A percentile compares a stretch with the other conserved stretches of the same genome.
Conservation (phyloP, 139 green algal species). For the Chlorella sp. region DNA sequence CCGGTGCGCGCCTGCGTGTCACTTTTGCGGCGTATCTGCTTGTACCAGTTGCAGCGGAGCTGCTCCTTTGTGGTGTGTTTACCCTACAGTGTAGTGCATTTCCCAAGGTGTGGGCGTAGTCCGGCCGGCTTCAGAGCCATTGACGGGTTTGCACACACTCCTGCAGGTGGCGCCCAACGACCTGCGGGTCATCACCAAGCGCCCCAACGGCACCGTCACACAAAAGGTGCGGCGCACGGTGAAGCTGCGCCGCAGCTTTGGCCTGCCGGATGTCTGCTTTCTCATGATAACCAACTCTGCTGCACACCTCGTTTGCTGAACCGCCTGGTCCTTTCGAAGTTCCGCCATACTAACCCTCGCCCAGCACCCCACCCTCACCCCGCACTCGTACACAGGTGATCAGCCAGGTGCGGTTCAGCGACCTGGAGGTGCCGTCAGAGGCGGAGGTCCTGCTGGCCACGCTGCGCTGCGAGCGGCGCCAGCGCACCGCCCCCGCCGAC, state of each 20-base stretch:
- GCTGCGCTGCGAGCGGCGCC: constrained; percentile 40
- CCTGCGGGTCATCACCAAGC: constrained; percentile 49
- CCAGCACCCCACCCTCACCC: not conserved
- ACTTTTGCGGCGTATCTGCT: no score
- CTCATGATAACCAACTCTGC: no score
- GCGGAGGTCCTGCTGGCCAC: constrained; percentile 57
- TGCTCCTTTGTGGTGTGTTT: no score
- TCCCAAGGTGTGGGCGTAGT: no score
- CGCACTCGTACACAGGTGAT: constrained; percentile 28
- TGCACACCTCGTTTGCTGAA: not conserved
- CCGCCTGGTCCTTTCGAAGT: no score
- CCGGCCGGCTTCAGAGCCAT: no score
- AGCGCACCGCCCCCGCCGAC: constrained; percentile 15
- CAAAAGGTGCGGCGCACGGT: constrained; percentile 24
- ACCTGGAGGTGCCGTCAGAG: constrained; percentile 69
- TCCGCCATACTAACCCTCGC: no score
- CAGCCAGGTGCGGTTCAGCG: constrained; percentile 67
- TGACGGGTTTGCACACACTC: no score
- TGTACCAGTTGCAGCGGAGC: no score
- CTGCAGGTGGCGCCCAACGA: constrained; percentile 36
- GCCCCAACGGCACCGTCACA: constrained; percentile 40
- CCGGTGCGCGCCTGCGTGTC: constrained; percentile 26
- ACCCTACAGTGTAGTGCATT: no score
- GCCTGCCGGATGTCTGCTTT: not conserved
- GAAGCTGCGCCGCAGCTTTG: not conserved